Base-by-base conservation (phyloP, 2,329 filamentous ascomycete species). In the Ascochyta koolunga region DNA sequence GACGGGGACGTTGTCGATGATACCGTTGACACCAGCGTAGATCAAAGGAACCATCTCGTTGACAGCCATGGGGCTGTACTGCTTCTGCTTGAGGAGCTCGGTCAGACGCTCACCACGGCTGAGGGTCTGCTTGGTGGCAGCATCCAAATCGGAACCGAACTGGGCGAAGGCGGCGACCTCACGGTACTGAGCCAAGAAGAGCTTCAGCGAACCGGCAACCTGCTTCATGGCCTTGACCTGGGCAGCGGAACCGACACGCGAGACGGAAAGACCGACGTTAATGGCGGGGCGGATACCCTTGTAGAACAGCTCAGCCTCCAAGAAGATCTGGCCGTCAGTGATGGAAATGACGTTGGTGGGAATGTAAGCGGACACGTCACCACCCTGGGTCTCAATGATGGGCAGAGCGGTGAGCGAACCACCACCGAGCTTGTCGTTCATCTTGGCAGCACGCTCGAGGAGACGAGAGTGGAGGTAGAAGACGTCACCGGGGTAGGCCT, bases 181-280 rank as follows among this genome's bases (percentile, higher is more conserved):
- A 95, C 95, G 95, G 88, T 99, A 99, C 85, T 99, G 95, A 74
- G 95, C 95, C 90, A 99, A 91, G 92, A 98, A 99, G 73, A 99
- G 92, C 89, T 99, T 99, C 77, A 99, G 86, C 70, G 93, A 98
- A 87, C 95, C 95, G 76, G 95, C 95, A 73, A 99, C 95, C 86
- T 99, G 95, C 89, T 99, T 99, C 95, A 99, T 99, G 83, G 95
- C 93, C 91, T 98, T 99, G 80, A 98, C 87, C 87, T 99, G 95
- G 78, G 95, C 95, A 79, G 95, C 91, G 76, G 95, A 99, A 79
- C 95, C 95, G 89, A 99, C 95, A 91, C 95, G 95, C 71, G 95
- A 99, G 73, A 99, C 95, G 75, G 95, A 99, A 72, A 99, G 91
- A 95, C 95, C 95, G 90, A 99, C 95, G 88, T 99, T 99, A 82